A percentile compares a stretch with the other conserved stretches of the same genome.
Conservation (phyloP, 257 asterid species). For the Thymus quinquecostatus region DNA sequence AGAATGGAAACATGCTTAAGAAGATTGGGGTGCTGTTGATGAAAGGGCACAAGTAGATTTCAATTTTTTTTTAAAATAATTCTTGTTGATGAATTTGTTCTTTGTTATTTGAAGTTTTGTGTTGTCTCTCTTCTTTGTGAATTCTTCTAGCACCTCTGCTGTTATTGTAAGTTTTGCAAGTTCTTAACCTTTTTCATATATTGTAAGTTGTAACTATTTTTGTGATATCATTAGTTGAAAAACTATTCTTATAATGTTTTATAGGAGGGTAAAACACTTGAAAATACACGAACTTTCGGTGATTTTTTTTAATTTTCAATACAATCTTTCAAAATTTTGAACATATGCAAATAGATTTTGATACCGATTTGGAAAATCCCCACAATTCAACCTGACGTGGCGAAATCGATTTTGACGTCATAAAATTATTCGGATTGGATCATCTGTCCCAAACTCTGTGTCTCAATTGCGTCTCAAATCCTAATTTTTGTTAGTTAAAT, state of each 20-base stretch:
- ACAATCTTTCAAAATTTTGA: no score
- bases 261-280: neutral
- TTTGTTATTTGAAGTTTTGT: neutral
- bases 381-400: no score
- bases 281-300: no score
- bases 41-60: conserved; percentile 67
- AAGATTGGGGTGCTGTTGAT: conserved; percentile 69
- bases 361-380: no score
- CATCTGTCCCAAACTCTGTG: no score
- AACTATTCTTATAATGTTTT: neutral
- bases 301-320: no score
- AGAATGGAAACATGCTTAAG: conserved; percentile 72
- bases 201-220: conserved; percentile 7
- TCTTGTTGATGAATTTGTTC: neutral
- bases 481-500: no score
- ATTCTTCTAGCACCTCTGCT: conserved; percentile 15
- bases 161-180: conserved; percentile 16
- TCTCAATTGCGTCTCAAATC: no score
- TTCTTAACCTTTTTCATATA: neutral
- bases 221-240: neutral
- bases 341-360: no score
- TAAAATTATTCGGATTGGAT: no score
- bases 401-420: no score
- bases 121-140: neutral
- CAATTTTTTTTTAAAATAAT: neutral